Base-by-base conservation (phyloP, 2,329 filamentous ascomycete genomes). In the Tolypocladium album region DNA sequence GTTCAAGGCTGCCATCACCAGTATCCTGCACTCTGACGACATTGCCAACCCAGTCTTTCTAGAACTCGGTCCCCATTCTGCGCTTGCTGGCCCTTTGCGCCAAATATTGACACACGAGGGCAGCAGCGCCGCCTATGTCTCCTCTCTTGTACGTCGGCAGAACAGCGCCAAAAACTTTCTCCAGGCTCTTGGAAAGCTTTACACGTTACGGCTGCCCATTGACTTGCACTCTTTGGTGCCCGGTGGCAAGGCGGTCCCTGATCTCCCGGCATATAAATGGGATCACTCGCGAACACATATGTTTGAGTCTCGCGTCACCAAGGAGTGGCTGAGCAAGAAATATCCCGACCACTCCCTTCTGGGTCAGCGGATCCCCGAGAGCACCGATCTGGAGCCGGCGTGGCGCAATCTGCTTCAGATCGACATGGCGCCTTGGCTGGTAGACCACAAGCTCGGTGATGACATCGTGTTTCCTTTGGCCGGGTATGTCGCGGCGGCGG, bases 371-470 rank as follows among this genome's bases (percentile, higher is more conserved):
- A 39, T 59, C 1, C 15, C 56, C 0, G 69, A 68, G 27, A 62
- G 55, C 47, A 63, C 59, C 1, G 59, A 59, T 2, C 8, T 59
- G 0, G 63, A 66, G 5, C 67, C 68, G 0, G 15, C 12, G 0
- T 70, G 63, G 61, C 52, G 67, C 0, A 69, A 70, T 22, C 1
- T 66, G 4, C 43, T 70, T 9, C 58, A 58, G 3, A 1, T 68
- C 0, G 60, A 63, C 1, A 31, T 66, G 24, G 59, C 34, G 5
- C 70, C 79, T 24, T 80, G 79, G 58, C 67, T 77, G 0, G 67
- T 75, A 22, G 75, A 79, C 60, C 78, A 79, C 68, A 61, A 67
- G 9, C 74, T 79, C 68, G 70, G 74, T 47, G 75, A 71, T 59
- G 70, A 78, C 47, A 71, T 73, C 47, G 70, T 79, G 61, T 76